These are phyloP conservation scores for Acanthochlamys bracteata DNA, from an alignment of 106 monocot species.

Conservation along the genomic window DNA sequence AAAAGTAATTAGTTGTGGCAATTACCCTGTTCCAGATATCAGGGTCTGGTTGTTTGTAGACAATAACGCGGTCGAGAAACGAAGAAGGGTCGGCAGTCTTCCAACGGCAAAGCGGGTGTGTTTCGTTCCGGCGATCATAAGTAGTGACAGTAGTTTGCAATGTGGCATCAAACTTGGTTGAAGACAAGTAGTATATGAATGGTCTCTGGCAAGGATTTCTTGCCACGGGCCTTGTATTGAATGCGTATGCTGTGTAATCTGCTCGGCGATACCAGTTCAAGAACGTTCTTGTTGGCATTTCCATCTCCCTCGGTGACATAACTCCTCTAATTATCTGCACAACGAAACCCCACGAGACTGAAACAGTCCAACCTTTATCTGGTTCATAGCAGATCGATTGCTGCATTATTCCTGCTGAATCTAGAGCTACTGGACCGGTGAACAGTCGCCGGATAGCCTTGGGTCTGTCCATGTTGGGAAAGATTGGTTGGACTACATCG, in stretches of 20 bases:
- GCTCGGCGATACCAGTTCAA: conserved; percentile 78
- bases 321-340: conserved; percentile 62
- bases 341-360: conserved; percentile 86
- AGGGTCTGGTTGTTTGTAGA: conserved; percentile 74
- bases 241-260: conserved; percentile 77
- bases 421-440: conserved; percentile 56
- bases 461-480: conserved; percentile 33
- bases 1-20: no score
- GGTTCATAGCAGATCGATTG: conserved; percentile 85
- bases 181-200: conserved; percentile 48
- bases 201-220: conserved; percentile 78
- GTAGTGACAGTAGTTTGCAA: conserved; percentile 39
- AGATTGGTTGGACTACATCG: conserved; percentile 74
- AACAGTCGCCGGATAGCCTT: conserved; percentile 41
- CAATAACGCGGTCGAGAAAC: conserved; percentile 42
- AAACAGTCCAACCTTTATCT: conserved; percentile 52
- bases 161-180: conserved; percentile 10
- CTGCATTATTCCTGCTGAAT: conserved; percentile 70
- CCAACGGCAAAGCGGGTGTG: conserved; percentile 53
- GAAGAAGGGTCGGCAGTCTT: conserved; percentile 44
- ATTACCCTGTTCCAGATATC: conserved; percentile 68
- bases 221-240: conserved; percentile 78
- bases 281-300: conserved; percentile 87
- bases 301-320: conserved; percentile 87
- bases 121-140: conserved; percentile 24